Evolutionary conservation across 1,284 basidiomycete species (phyloP).

Genomic region (Leucoagaricus sp.): DNA sequence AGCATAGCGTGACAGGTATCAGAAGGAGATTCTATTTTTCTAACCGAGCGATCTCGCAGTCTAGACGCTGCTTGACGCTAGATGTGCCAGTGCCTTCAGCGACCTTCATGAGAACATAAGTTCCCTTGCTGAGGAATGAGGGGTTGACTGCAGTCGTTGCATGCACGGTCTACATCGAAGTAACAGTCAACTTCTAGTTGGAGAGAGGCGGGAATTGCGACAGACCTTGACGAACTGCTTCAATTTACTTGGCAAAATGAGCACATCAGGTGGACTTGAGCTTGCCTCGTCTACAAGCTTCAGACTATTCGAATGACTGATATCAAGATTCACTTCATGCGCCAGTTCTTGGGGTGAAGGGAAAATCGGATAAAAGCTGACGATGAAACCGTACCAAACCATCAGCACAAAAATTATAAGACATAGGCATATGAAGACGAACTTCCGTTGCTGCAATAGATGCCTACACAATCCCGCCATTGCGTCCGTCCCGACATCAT

Average conservation of each 20-base stretch:
- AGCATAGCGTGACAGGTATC: neutral
- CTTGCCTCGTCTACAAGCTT: slow-evolving; percentile 45
- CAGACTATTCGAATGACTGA: slow-evolving; percentile 68
- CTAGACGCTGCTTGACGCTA: slow-evolving; percentile 31
- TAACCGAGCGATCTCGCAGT: slow-evolving; percentile 26
- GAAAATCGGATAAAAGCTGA: slow-evolving; percentile 95
- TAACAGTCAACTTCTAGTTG: neutral
- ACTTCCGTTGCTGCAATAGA: slow-evolving; percentile 87
- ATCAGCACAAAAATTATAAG: neutral
- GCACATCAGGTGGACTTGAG: slow-evolving; percentile 71
- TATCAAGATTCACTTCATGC: slow-evolving; percentile 84
- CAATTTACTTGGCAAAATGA: slow-evolving; percentile 83
- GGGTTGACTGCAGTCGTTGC: slow-evolving; percentile 73
- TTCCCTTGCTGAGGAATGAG: slow-evolving; percentile 61
- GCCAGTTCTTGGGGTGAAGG: slow-evolving; percentile 78
- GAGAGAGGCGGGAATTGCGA: neutral
- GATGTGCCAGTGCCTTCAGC: slow-evolving; percentile 22
- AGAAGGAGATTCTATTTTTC: neutral
- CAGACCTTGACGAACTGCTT: slow-evolving; percentile 85
- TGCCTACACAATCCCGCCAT: slow-evolving; percentile 83
- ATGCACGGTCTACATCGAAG: slow-evolving; percentile 58
- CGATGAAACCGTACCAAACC: neutral
- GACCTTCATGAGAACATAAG: slow-evolving; percentile 49
- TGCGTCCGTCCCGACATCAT: slow-evolving; percentile 60
- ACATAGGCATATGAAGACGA: neutral